These are phyloP conservation scores for Carnegiea gigantea DNA, from an alignment of 179 eudicot species.

Conservation along the genomic window DNA sequence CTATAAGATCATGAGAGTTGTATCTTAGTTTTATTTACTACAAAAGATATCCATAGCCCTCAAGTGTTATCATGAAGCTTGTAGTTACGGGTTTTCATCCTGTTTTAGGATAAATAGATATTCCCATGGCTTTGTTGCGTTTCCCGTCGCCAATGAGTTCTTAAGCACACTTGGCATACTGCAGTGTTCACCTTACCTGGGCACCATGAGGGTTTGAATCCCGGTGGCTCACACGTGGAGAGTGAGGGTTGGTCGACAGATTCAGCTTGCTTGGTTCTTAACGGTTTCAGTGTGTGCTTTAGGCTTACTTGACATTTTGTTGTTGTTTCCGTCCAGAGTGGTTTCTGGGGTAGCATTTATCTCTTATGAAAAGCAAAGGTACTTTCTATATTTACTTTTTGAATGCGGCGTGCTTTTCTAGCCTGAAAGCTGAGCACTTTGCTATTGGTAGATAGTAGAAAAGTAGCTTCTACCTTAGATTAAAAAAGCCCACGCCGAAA, in stretches of 20 bases:
- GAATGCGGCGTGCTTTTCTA: not conserved
- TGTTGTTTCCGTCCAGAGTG: not conserved
- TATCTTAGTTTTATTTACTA: too few relatives aligned
- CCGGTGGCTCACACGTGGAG: not conserved
- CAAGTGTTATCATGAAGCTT: too few relatives aligned
- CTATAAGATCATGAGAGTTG: too few relatives aligned
- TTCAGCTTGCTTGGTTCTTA: not conserved
- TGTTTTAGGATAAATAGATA: too few relatives aligned
- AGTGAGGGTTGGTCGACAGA: not conserved
- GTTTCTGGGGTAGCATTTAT: not conserved
- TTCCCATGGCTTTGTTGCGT: too few relatives aligned
- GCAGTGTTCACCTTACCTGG: not conserved
- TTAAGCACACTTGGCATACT: not conserved
- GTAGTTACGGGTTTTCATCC: too few relatives aligned
- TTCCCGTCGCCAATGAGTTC: too few relatives aligned
- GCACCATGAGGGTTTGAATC: not conserved
- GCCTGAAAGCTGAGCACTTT: too few relatives aligned
- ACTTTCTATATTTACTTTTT: not conserved
- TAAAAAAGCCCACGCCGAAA: too few relatives aligned
- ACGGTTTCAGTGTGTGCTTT: not conserved
- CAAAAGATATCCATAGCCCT: too few relatives aligned
- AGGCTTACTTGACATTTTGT: not conserved
- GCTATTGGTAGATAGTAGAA: too few relatives aligned
- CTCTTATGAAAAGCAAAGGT: not conserved
- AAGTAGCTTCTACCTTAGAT: too few relatives aligned